Conservation (phyloP, 2,329 filamentous ascomycete genomes). For the Colletotrichum cereale region DNA sequence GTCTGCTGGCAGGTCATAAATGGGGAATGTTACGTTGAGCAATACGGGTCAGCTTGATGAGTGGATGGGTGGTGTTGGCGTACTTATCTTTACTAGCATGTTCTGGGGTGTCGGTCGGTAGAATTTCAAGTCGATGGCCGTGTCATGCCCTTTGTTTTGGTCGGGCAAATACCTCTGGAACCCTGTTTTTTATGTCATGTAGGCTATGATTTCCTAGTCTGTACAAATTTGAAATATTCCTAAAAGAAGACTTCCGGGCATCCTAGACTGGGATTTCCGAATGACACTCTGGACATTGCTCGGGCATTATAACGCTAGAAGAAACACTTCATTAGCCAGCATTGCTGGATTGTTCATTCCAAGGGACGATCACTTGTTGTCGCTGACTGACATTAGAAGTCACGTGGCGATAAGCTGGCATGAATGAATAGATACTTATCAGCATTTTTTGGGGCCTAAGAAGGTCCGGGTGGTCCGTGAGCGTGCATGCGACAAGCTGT, state of each 20-base stretch:
- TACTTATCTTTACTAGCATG: slow-evolving; percentile 45
- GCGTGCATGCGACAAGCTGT: slow-evolving; percentile 33
- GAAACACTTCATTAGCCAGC: not conserved
- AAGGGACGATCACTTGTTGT: not conserved
- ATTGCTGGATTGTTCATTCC: not conserved
- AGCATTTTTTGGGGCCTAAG: slow-evolving; percentile 19
- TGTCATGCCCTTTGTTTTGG: slow-evolving; percentile 35
- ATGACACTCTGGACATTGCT: not conserved
- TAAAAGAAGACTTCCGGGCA: not conserved
- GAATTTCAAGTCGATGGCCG: slow-evolving; percentile 33
- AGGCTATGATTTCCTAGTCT: slow-evolving; percentile 45
- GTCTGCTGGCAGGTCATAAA: slow-evolving; percentile 53
- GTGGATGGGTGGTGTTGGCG: slow-evolving; percentile 48
- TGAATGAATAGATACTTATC: slow-evolving; percentile 3
- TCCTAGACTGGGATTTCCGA: not conserved
- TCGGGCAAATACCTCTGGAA: slow-evolving; percentile 38
- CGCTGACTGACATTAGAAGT: not conserved
- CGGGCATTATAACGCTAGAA: not conserved
- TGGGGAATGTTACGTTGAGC: slow-evolving; percentile 22
- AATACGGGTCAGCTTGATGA: slow-evolving; percentile 27
- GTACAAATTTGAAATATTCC: slow-evolving; percentile 50
- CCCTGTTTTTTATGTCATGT: slow-evolving; percentile 45
- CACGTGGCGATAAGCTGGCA: slow-evolving; percentile 26
- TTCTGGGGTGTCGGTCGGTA: slow-evolving; percentile 37
- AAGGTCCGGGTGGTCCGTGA: slow-evolving; percentile 12